phyloP scores from a whole-genome alignment of 768 basidiomycete genomes.

The Boletus huronensis region DNA sequence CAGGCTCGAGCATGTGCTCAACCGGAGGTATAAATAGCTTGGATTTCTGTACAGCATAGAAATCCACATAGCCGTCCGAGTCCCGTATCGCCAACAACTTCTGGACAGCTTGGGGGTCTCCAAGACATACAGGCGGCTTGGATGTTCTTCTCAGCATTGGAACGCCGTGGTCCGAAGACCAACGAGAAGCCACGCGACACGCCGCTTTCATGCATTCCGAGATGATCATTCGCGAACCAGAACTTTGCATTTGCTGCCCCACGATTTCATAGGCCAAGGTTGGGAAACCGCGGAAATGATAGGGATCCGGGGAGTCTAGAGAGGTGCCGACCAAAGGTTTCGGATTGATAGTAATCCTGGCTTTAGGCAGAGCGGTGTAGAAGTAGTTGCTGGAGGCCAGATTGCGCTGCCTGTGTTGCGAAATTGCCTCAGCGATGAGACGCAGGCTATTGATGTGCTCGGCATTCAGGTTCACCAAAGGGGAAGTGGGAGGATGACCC shows the following conservation, averaged over 20 bases:
- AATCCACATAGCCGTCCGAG: slow-evolving; percentile 42
- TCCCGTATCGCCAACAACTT: slow-evolving; percentile 50
- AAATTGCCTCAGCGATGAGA: slow-evolving; percentile 29
- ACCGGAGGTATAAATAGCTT: slow-evolving; percentile 36
- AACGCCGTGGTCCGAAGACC: slow-evolving; percentile 55
- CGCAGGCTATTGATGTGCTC: slow-evolving; percentile 30
- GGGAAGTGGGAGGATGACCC: background rate
- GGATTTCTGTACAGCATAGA: slow-evolving; percentile 32
- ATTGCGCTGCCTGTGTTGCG: slow-evolving; percentile 23
- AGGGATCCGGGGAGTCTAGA: slow-evolving; percentile 26
- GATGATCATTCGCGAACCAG: slow-evolving; percentile 56
- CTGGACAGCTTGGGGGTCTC: slow-evolving; percentile 35
- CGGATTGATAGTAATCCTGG: slow-evolving; percentile 27
- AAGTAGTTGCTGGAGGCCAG: slow-evolving; percentile 22
- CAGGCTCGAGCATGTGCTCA: slow-evolving; percentile 50
- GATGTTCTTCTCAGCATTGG: slow-evolving; percentile 61
- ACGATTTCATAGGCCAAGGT: slow-evolving; percentile 44
- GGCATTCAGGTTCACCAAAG: slow-evolving; percentile 6
- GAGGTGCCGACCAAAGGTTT: slow-evolving; percentile 34
- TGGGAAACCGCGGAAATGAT: slow-evolving; percentile 49
- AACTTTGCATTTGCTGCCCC: slow-evolving; percentile 19
- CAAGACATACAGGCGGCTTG: slow-evolving; percentile 29
- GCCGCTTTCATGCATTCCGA: slow-evolving; percentile 83
- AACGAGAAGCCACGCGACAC: slow-evolving; percentile 69
- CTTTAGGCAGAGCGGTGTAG: slow-evolving; percentile 23